Percentiles rank a stretch among this genome's conserved stretches.
These are phyloP conservation scores for Aquilaria sinensis DNA, from an alignment of 345 rosid species.

Conservation along the genomic window DNA sequence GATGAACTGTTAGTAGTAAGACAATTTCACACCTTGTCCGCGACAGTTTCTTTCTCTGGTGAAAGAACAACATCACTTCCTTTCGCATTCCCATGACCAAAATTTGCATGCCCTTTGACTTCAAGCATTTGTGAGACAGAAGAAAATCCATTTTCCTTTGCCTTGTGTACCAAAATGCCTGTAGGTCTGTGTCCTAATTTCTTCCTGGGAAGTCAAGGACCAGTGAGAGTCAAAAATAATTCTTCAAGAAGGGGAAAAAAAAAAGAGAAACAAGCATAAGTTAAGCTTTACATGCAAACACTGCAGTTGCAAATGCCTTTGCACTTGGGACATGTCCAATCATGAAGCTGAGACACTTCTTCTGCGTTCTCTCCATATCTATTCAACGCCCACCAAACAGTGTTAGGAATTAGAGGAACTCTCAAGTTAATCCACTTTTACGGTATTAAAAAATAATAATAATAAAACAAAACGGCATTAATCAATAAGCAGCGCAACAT, in stretches of 20 bases:
- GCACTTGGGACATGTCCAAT: slow-evolving; percentile 85
- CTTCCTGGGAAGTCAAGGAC: slow-evolving; percentile 42
- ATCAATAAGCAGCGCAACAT: neutral
- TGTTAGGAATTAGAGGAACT: neutral
- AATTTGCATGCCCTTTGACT: slow-evolving; percentile 34
- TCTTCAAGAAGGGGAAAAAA: slow-evolving; percentile 1
- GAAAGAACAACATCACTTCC: slow-evolving; percentile 17
- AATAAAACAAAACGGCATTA: neutral
- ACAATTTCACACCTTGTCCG: slow-evolving; percentile 22
- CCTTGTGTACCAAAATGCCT: slow-evolving; percentile 51
- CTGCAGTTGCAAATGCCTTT: slow-evolving; percentile 85
- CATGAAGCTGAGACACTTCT: slow-evolving; percentile 33
- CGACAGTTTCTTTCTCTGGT: slow-evolving; percentile 18
- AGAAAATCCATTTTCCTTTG: slow-evolving; percentile 62
- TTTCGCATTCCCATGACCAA: slow-evolving; percentile 14
- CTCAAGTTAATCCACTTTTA: neutral
- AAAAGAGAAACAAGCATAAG: neutral
- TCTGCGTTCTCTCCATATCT: slow-evolving; percentile 76
- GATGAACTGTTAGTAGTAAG: neutral
- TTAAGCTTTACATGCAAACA: slow-evolving; percentile 52
- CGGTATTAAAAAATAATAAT: neutral
- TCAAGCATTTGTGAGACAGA: slow-evolving; percentile 64
- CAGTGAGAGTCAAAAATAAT: neutral
- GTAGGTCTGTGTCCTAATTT: slow-evolving; percentile 68
- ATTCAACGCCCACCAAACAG: slow-evolving; percentile 9